Conservation (phyloP, 192 early-diverging fungal species). For the Diversispora epigaea region DNA sequence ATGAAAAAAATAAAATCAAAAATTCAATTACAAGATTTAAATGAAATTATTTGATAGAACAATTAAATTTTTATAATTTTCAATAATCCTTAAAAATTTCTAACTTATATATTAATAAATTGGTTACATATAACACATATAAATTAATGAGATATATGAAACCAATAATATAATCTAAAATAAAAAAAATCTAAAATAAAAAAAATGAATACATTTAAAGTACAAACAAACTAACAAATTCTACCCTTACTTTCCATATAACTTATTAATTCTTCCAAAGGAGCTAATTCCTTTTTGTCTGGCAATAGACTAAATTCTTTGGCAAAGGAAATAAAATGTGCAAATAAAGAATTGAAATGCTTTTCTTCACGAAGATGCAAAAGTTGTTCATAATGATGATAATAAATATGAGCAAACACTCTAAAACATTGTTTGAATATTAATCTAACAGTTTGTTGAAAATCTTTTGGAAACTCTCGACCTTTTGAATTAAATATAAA, state of each 20-base stretch:
- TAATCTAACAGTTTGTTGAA: conserved; percentile 60
- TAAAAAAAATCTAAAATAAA: no score
- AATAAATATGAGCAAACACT: conserved; percentile 93
- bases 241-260: conserved; percentile 44
- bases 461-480: conserved; percentile 81
- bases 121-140: no score
- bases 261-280: conserved; percentile 76
- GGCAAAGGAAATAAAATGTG: conserved; percentile 91
- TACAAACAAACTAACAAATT: conserved; percentile 24
- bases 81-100: no score
- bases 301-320: conserved; percentile 86
- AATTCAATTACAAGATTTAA: no score
- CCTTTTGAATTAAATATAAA: conserved; percentile 43
- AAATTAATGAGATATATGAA: no score
- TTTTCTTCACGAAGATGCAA: conserved; percentile 79
- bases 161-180: no score
- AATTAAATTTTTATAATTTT: no score
- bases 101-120: no score
- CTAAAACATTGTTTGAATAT: conserved; percentile 88
- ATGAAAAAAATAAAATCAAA: not conserved
- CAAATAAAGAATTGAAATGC: conserved; percentile 95
- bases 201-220: no score
- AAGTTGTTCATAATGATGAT: conserved; percentile 84
- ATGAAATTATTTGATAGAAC: no score
- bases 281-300: conserved; percentile 85